Evolutionary conservation across 2,329 filamentous ascomycete genomes (phyloP).

Genomic region (Paecilomyces variotii): DNA sequence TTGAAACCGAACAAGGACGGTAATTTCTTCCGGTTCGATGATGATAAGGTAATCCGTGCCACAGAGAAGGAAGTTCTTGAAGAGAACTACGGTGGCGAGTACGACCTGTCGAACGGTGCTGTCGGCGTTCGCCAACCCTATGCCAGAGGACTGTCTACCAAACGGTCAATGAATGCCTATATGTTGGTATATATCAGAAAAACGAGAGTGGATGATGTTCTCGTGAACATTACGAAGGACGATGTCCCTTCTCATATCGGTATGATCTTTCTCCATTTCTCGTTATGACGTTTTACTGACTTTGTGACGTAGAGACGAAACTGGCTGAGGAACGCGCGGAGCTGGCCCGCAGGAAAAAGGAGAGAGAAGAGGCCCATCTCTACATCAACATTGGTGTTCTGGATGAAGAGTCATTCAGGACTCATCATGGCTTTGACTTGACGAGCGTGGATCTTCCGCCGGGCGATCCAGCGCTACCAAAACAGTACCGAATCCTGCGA

Average conservation of each 20-base stretch:
- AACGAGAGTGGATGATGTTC: conserved; percentile 70
- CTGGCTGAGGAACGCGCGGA: conserved; percentile 75
- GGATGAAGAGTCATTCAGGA: conserved; percentile 70
- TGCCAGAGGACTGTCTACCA: conserved; percentile 55
- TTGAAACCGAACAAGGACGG: conserved; percentile 89
- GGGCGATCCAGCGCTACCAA: conserved; percentile 62
- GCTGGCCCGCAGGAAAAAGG: conserved; percentile 70
- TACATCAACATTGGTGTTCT: conserved; percentile 81
- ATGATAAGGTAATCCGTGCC: conserved; percentile 92
- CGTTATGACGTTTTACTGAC: conserved; percentile 13
- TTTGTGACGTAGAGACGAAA: conserved; percentile 48
- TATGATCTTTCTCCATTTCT: conserved; percentile 33
- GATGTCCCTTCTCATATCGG: conserved; percentile 77
- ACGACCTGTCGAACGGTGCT: conserved; percentile 52
- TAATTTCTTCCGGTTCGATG: conserved; percentile 94
- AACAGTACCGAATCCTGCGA: conserved; percentile 63
- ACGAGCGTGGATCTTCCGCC: conserved; percentile 56
- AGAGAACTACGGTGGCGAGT: conserved; percentile 94
- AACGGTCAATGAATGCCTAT: conserved; percentile 79
- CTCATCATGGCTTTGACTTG: conserved; percentile 78
- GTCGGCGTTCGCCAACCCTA: conserved; percentile 55
- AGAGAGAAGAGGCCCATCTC: conserved; percentile 87
- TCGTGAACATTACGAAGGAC: conserved; percentile 65
- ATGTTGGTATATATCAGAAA: conserved; percentile 98
- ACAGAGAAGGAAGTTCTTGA: conserved; percentile 87